These are phyloP conservation scores for Zygnema circumcarinatum DNA, from an alignment of 139 green algal genomes.

Conservation along the genomic window DNA sequence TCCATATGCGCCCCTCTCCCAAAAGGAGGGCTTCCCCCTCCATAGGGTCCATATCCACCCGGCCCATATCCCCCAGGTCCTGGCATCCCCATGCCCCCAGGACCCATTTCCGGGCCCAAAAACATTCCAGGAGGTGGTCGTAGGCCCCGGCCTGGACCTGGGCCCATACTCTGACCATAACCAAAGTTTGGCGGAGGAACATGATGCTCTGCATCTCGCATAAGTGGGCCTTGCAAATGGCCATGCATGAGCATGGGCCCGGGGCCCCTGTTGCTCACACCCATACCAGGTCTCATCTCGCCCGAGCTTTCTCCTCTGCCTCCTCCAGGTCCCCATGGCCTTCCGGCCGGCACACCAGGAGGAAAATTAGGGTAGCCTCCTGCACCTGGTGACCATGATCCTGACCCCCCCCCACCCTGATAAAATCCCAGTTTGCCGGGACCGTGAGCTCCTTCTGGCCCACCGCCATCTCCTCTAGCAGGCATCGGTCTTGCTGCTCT, in stretches of 20 bases:
- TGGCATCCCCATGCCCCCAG: conserved; percentile 15
- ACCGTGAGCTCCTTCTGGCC: conserved; percentile 16
- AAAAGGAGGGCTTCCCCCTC: conserved; percentile 2
- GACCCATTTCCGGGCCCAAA: conserved; percentile 15
- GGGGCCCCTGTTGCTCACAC: conserved; percentile 2
- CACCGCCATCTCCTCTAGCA: neutral
- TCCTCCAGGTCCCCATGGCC: conserved; percentile 14
- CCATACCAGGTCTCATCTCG: conserved; percentile 34
- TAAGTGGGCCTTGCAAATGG: too few species aligned
- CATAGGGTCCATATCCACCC: conserved; percentile 14
- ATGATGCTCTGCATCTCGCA: too few species aligned
- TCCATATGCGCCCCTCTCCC: conserved; percentile 12
- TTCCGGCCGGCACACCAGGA: neutral
- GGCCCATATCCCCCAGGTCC: neutral
- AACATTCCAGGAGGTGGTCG: neutral
- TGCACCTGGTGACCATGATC: conserved; percentile 5
- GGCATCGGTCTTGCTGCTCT: neutral
- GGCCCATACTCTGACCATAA: neutral
- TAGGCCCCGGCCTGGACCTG: neutral
- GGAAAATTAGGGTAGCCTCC: conserved; percentile 9
- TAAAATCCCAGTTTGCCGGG: conserved; percentile 27
- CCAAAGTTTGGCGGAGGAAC: neutral
- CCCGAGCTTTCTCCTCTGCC: conserved; percentile 15
- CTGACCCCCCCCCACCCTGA: conserved; percentile 14
- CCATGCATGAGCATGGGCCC: too few species aligned